These are phyloP conservation scores for Calonectria hongkongensis DNA, from an alignment of 2,329 filamentous ascomycete genomes.

Conservation along the genomic window DNA sequence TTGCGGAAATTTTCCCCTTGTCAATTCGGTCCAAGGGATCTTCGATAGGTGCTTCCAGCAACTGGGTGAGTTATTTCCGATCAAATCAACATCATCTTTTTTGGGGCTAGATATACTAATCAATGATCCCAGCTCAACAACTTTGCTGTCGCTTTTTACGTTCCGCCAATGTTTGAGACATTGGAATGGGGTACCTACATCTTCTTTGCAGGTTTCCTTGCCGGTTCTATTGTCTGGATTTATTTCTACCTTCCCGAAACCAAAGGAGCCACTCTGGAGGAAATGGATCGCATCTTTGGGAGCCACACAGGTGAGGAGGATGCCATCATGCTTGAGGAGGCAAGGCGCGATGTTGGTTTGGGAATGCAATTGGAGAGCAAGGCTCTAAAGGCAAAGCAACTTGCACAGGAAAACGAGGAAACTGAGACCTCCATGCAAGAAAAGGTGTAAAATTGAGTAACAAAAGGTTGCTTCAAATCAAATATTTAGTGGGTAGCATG, in stretches of 20 bases:
- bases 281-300: constrained; percentile 72
- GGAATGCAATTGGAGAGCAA: constrained; percentile 42
- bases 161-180: constrained; percentile 61
- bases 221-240: constrained; percentile 67
- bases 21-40: constrained; percentile 67
- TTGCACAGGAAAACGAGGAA: constrained; percentile 46
- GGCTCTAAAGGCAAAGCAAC: constrained; percentile 47
- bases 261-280: constrained; percentile 72
- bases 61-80: constrained; percentile 58
- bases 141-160: constrained; percentile 68
- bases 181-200: constrained; percentile 73
- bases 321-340: constrained; percentile 48
- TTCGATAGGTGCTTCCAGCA: constrained; percentile 64
- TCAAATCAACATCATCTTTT: background rate
- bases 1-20: constrained; percentile 68
- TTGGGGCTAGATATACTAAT: no score
- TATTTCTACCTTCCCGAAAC: constrained; percentile 73
- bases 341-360: constrained; percentile 49
- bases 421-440: constrained; percentile 42
- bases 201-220: constrained; percentile 72
- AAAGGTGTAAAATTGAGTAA: constrained; percentile 34
- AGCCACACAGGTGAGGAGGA: constrained; percentile 58
- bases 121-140: constrained; percentile 60
- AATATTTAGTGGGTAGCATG: no score
- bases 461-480: background rate